Evolutionary conservation across 352 stramenopile genomes (phyloP).

Genomic region (Pythium utonaiense): DNA sequence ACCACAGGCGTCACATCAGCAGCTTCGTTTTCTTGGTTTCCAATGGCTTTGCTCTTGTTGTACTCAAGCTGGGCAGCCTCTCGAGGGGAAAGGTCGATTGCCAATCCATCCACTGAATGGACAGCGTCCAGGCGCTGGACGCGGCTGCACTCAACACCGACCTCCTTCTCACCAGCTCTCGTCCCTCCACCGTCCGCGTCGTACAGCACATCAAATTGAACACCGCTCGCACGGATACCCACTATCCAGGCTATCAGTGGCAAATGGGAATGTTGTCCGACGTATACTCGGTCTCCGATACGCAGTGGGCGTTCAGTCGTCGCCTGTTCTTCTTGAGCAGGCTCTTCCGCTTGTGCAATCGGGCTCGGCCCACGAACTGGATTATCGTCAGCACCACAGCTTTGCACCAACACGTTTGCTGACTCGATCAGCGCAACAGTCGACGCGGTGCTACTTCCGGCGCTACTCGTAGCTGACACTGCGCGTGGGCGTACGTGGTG

Average conservation of each 20-base stretch:
- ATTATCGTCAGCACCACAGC: no score
- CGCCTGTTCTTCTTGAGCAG: background rate
- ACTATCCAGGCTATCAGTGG: background rate
- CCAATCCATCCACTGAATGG: background rate
- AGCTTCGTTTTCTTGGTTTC: background rate
- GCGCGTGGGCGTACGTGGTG: background rate
- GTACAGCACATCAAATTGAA: background rate
- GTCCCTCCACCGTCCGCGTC: background rate
- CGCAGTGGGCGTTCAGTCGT: background rate
- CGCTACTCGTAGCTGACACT: background rate
- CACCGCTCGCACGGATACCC: background rate
- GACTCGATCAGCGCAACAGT: background rate
- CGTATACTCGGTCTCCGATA: constrained; percentile 8
- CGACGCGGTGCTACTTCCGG: background rate
- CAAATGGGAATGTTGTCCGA: background rate
- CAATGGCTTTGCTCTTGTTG: background rate
- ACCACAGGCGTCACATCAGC: constrained; percentile 1
- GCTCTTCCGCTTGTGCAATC: no score
- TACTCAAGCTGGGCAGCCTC: background rate
- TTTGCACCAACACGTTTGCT: background rate
- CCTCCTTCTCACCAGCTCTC: background rate
- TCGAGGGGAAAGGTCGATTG: no score
- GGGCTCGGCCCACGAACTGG: no score
- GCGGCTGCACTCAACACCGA: background rate
- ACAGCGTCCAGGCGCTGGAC: background rate